Evolutionary conservation across 352 stramenopile genomes (phyloP), one percentile per base, ranked within the genome.

Genomic region (Globisporangium lucens): DNA sequence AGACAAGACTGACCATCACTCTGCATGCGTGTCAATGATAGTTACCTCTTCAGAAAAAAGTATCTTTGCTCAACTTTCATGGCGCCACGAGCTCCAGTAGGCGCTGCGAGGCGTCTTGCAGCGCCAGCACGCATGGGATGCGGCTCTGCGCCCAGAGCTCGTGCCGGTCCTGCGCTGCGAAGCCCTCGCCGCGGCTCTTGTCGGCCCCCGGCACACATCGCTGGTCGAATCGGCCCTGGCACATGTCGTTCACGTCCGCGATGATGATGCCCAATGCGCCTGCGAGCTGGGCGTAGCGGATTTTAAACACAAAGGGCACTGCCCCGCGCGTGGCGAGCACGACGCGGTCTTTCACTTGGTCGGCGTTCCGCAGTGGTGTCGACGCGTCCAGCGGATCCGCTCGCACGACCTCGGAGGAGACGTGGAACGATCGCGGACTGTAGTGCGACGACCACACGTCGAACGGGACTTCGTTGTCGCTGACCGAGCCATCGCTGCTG

Each of bases 251-350:
- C 27, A 74, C 64, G 59, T 95, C 85, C 2, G 71, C 72, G 43
- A 93, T 81, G 33, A 95, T 65, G 27, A 95, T 73, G 22, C 82
- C 87, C 5, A 95, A 65, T 0, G 87, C 87, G 0, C 87, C 87
- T 0, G 87, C 87, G 35, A 56, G 69, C 56, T 95, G 87, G 17
- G 83, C 85, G 56, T 86, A 75, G 38, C 77, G 72, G 20, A 85
- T 30, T 63, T 95, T 95, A 72, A 89, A 89, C 38, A 89, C 76
- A 59, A 95, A 78, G 0, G 87, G 79, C 1, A 86, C 78, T 8
- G 56, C 55, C 12, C 84, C 86, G 38, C 82, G 82, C 5, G 75
- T 46, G n/a, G 84, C 69, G 56, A 93, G 51, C 24, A 89, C 70
- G 13, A 93, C 69, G 38, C 87, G 83, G 56, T 90, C 83, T 4